Base-by-base conservation (phyloP, 306 rosid genomes). In the Glycyrrhiza uralensis region DNA sequence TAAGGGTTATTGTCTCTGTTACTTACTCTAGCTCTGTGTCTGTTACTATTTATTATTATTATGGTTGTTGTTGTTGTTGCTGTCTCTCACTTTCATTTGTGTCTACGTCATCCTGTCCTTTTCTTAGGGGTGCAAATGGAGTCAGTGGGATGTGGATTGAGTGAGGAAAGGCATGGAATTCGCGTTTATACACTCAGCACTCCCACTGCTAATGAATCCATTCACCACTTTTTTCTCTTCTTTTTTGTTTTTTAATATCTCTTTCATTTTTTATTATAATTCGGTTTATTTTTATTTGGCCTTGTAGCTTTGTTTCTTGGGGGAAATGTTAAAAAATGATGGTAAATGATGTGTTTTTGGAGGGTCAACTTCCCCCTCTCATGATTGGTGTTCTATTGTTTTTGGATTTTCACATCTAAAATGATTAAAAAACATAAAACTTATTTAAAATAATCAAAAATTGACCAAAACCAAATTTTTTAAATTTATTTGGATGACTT, bases 321-420 rank as follows among this genome's bases (percentile, higher is more conserved):
- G 59, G 66, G 50, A 69, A 69, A 60, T 11, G 51, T 26, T 4
- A 41, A 36, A 32, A 30, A 69, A 69, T 62, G 66, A 62, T 70
- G 77, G 29, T 38, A 6, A 39, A 78, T 78, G 59, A 52, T 71
- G 60, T 19, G 36, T 49, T 13, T 35, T 58, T 59, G 13, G 32
- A 41, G 10, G 64, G 56, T 76, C 76, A 69, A 77, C 71, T 7
- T 32, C 50, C 15, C 32, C 5, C 8, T 35, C 23, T 17, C 36
- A 59, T 77, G 15, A 76, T 76, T 76, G 38, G 6, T 68, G 61
- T 55, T 38, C 18, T 38, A n/a, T 69, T n/a, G n/a, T n/a, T n/a
- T n/a, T n/a, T n/a, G n/a, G n/a, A n/a, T n/a, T n/a, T n/a, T n/a
- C n/a, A n/a, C n/a, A n/a, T n/a, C n/a, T n/a, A n/a, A n/a, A n/a